These are phyloP conservation scores for Syzygium aromaticum DNA, from an alignment of 345 rosid species.

Conservation along the genomic window DNA sequence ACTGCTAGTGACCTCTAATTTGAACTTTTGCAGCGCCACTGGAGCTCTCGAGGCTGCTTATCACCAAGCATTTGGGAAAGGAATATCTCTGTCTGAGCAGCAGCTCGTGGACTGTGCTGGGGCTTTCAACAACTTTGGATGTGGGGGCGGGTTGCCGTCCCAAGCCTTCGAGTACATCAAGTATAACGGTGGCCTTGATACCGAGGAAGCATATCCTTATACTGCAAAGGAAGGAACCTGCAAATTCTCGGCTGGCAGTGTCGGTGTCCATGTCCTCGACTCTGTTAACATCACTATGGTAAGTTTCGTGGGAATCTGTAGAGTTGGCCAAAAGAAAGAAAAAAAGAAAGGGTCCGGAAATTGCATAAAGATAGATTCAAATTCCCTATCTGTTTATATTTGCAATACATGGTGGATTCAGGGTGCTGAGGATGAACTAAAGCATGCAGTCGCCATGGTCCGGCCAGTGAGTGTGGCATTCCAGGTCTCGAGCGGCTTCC, in stretches of 20 bases:
- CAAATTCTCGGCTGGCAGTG: conserved; percentile 62
- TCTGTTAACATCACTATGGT: conserved; percentile 89
- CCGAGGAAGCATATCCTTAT: conserved; percentile 85
- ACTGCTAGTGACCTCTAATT: background rate
- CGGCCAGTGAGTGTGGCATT: conserved; percentile 95
- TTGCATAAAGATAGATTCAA: background rate
- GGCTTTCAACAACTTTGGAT: conserved; percentile 81
- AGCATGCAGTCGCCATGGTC: conserved; percentile 77
- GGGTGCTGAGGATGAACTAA: conserved; percentile 90
- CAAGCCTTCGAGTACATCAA: conserved; percentile 96
- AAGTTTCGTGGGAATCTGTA: conserved; percentile 1
- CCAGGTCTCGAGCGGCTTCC: conserved; percentile 51
- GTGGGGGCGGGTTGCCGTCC: conserved; percentile 94
- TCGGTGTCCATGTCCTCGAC: conserved; percentile 55
- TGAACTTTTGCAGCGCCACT: conserved; percentile 51
- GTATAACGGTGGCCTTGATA: conserved; percentile 86
- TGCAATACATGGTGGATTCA: conserved; percentile 12
- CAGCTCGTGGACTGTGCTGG: conserved; percentile 98
- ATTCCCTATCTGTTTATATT: background rate
- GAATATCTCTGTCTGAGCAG: conserved; percentile 82
- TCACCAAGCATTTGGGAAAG: conserved; percentile 79
- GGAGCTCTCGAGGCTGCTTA: conserved; percentile 99
- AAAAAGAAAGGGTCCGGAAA: background rate
- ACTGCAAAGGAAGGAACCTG: conserved; percentile 47
- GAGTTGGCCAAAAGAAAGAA: background rate